Base-by-base conservation (phyloP, 2,329 filamentous ascomycete genomes). In the Fonsecaea monophora region DNA sequence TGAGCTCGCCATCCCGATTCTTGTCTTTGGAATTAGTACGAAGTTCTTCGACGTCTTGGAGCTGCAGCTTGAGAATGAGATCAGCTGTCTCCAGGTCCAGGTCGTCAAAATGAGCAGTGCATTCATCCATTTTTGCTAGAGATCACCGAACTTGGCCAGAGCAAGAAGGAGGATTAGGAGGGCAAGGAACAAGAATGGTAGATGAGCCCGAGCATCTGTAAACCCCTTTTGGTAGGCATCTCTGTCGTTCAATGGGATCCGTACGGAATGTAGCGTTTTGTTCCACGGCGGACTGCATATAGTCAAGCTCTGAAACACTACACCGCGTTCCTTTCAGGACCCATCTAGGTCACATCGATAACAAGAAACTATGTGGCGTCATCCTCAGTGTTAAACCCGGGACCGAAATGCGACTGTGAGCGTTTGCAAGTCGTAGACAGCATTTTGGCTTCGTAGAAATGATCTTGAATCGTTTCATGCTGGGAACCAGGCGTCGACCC, bases 51-150 rank as follows among this genome's bases (percentile, higher is more conserved):
- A 71, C 45, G 63, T 74, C 72, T 50, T 70, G 54, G 32, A 70
- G 68, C 60, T 70, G 71, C n/a, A 73, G 54, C 38, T 68, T 64
- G 32, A 74, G 53, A 30, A 70, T 67, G 3, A 73, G 53, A 37
- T 71, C 63, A 35, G 68, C 76, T 1, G 64, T 66, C 6, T 63
- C 64, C 7, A 34, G 18, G 42, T 68, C 67, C 8, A 53, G 12
- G 18, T 53, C 21, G 12, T 60, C 37, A n/a, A 55, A 40, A 12
- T 21, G 18, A 42, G 50, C 8, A 40, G 21, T 37, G 8, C 15
- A 12, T 32, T 62, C 60, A 7, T 35, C 35, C 60, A 62, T 62
- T 18, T 62, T 37, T 25, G n/a, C 7, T 25, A 25, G 25, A 13
- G 8, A 25, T 25, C n/a, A 50, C 8, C 3, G 10, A 9, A 25